These are phyloP conservation scores for Pleoardoris graminearum DNA, from an alignment of 2,329 filamentous ascomycete genomes.

Conservation along the genomic window DNA sequence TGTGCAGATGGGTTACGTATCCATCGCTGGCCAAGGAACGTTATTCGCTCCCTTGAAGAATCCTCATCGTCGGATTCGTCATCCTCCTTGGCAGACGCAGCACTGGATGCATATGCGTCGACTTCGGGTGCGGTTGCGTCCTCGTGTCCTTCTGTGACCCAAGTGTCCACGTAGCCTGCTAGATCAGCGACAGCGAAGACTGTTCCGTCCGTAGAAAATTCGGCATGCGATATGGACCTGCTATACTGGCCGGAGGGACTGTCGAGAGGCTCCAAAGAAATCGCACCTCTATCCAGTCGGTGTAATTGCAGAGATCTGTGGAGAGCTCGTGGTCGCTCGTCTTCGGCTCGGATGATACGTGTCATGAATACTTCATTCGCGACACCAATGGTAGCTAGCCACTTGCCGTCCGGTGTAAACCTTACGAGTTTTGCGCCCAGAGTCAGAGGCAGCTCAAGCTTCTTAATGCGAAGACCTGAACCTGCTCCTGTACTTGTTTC, in stretches of 20 bases:
- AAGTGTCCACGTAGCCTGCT: constrained; percentile 84
- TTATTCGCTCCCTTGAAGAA: constrained; percentile 46
- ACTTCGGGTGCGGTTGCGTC: constrained; percentile 51
- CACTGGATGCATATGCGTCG: constrained; percentile 40
- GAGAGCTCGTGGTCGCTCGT: constrained; percentile 46
- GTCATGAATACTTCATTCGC: constrained; percentile 52
- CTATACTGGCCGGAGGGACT: constrained; percentile 76
- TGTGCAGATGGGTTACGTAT: constrained; percentile 69
- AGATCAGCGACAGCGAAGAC: constrained; percentile 80
- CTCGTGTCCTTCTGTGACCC: constrained; percentile 68
- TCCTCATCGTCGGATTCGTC: constrained; percentile 54
- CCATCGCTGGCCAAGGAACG: constrained; percentile 70
- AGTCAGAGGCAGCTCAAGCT: constrained; percentile 65
- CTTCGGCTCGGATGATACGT: constrained; percentile 52
- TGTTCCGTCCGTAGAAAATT: constrained; percentile 79
- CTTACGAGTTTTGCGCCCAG: constrained; percentile 71
- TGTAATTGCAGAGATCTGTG: constrained; percentile 45
- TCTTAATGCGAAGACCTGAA: constrained; percentile 70
- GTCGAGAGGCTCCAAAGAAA: constrained; percentile 50
- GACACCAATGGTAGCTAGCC: constrained; percentile 62
- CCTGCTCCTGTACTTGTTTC: constrained; percentile 56
- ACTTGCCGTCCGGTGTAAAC: constrained; percentile 71
- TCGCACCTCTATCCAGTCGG: constrained; percentile 38
- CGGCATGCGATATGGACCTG: constrained; percentile 70
- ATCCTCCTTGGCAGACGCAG: constrained; percentile 25